A percentile compares a stretch with the other conserved stretches of the same genome.
Conservation (phyloP, 108 stramenopile species). For the Nitzschia sp. region DNA sequence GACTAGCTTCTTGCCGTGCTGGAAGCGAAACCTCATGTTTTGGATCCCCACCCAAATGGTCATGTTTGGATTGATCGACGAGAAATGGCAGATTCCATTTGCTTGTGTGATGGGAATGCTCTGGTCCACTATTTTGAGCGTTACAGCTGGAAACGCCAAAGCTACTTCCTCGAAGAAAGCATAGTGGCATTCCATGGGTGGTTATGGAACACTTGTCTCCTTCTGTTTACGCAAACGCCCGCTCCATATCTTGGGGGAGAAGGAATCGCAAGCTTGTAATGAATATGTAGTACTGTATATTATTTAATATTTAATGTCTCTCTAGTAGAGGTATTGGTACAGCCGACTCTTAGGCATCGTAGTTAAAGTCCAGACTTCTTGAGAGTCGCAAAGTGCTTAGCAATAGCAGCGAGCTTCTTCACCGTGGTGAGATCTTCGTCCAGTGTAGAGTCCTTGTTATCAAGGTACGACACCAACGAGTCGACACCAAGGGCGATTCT, state of each 20-base stretch:
- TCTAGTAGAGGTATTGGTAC: no score
- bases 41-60: conserved; percentile 71
- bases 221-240: background rate
- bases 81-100: conserved; percentile 50
- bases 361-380: conserved; percentile 21
- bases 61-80: conserved; percentile 56
- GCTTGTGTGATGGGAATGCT: conserved; percentile 40
- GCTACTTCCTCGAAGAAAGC: background rate
- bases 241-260: background rate
- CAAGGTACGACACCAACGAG: conserved; percentile 49
- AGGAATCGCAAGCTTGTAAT: background rate
- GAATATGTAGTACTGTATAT: background rate
- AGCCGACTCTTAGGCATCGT: background rate
- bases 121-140: conserved; percentile 42
- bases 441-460: conserved; percentile 35
- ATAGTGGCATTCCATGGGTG: background rate
- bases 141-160: conserved; percentile 36
- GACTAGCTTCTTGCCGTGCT: conserved; percentile 42
- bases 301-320: background rate
- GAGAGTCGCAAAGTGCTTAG: conserved; percentile 39
- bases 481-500: conserved; percentile 69
- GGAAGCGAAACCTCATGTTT: conserved; percentile 54
- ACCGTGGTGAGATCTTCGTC: conserved; percentile 45
- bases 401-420: conserved; percentile 54
- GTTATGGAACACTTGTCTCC: background rate